Percentiles rank a stretch among this genome's conserved stretches.
phyloP scores from a whole-genome alignment of 176 grass and related monocot species.

The Triticum dicoccoides region DNA sequence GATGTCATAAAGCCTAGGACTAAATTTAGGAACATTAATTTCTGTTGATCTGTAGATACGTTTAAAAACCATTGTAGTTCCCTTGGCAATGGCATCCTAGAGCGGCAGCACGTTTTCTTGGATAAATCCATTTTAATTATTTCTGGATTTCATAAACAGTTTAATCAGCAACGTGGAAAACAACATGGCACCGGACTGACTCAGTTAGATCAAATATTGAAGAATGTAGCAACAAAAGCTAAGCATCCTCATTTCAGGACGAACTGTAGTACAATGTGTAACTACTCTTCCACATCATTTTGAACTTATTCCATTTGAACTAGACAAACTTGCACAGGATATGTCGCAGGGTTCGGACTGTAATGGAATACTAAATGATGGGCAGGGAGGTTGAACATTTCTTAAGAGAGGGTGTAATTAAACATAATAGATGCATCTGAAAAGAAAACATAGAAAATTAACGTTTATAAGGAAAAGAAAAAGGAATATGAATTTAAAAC shows the following conservation, averaged over 20 bases:
- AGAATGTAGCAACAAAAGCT: neutral
- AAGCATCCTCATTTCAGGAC: neutral
- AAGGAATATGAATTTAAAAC: neutral
- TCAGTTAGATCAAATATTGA: conserved; percentile 4
- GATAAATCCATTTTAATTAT: conserved; percentile 8
- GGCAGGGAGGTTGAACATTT: neutral
- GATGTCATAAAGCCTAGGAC: neutral
- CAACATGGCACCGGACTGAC: neutral
- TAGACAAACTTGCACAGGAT: neutral
- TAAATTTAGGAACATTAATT: neutral
- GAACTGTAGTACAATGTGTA: no score
- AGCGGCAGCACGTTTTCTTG: neutral
- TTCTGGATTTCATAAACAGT: neutral
- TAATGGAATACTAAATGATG: neutral
- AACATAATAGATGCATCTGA: neutral
- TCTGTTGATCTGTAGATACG: neutral
- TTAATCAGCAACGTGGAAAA: neutral
- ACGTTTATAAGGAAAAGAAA: neutral
- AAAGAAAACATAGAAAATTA: neutral
- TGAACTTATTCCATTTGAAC: conserved; percentile 9
- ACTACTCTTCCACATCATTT: neutral
- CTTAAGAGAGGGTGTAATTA: neutral
- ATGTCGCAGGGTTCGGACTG: neutral
- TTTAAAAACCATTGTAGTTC: neutral
- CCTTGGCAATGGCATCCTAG: neutral